A percentile compares a stretch with the other conserved stretches of the same genome.
Conservation (phyloP, 2,329 filamentous ascomycete genomes). For the Xylaria sp. region DNA sequence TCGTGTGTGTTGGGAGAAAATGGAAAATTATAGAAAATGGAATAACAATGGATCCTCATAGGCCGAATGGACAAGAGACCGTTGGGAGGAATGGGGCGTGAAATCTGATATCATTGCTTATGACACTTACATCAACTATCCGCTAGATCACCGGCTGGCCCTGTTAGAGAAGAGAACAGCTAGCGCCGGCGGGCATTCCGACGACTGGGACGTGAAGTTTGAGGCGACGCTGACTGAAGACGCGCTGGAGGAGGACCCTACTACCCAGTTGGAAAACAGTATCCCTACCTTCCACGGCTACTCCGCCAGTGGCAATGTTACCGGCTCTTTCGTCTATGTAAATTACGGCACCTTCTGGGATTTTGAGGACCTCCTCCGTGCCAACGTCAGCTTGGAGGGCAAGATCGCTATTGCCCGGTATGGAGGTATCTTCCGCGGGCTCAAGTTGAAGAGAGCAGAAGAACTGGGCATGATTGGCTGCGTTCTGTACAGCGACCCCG, state of each 20-base stretch:
- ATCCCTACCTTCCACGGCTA: conserved; percentile 96
- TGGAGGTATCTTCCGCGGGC: conserved; percentile 84
- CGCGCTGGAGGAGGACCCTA: conserved; percentile 83
- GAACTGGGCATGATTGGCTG: conserved; percentile 90
- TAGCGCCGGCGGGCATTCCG: conserved; percentile 50
- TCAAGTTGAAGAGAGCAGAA: conserved; percentile 93
- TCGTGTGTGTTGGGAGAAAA: background rate
- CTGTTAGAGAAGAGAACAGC: conserved; percentile 65
- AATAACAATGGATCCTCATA: conserved; percentile 42
- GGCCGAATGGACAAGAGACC: conserved; percentile 79
- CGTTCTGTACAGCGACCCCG: conserved; percentile 87
- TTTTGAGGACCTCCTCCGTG: conserved; percentile 81
- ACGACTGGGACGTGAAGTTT: conserved; percentile 72
- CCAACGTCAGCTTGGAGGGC: conserved; percentile 79
- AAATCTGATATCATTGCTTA: conserved; percentile 73
- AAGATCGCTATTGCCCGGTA: conserved; percentile 92
- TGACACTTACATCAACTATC: conserved; percentile 83
- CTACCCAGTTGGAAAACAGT: conserved; percentile 75
- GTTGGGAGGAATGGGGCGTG: conserved; percentile 78
- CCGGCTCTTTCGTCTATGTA: conserved; percentile 85
- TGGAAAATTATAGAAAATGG: background rate
- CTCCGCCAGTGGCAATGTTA: conserved; percentile 91
- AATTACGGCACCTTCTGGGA: conserved; percentile 92
- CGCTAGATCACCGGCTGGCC: conserved; percentile 75
- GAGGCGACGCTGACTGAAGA: conserved; percentile 87